Base-by-base conservation (phyloP, 345 rosid species). In the Jatropha curcas region DNA sequence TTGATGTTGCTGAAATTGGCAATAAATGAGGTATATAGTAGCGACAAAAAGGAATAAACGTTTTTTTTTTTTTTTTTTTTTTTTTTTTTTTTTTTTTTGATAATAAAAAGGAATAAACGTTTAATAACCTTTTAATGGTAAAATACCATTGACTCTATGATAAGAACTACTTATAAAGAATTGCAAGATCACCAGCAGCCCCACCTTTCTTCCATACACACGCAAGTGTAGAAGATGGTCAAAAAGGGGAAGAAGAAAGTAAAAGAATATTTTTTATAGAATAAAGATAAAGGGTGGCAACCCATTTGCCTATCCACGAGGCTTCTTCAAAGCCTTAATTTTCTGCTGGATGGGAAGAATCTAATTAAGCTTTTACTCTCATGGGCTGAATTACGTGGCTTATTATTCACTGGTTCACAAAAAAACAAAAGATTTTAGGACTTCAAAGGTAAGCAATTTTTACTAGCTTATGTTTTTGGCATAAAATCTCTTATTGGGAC, bases 401-500 rank as follows among this genome's bases (percentile, higher is more conserved):
- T 41, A 34, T 34, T 22, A 34, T 19, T 33, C 65, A 60, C 64
- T 60, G 22, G 5, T 31, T 60, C 2, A 8, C 35, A 22, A 30
- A 2, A 33, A 19, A 60, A 60, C 12, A 19, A 17, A 20, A 20
- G 17, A 37, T n/a, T 30, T 30, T 30, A 4, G 22, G 19, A 31
- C 6, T 67, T 33, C 5, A 31, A 22, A 51, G 43, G 60, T 34
- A 30, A 31, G 39, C 27, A 13, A 19, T 8, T 31, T 66, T 66
- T 11, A 33, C 20, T 41, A n/a, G n/a, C 10, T 31, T 50, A 51
- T 55, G 52, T 52, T 33, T n/a, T 34, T 51, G 39, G 43, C 55
- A 57, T 58, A 57, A 69, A 69, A 70, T 74, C 74, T 56, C 69
- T 65, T 65, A 63, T 25, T 37, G 75, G 75, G 74, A 33, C 78